A percentile compares a stretch with the other conserved stretches of the same genome.
Conservation (phyloP, 805 yeast species). For the Teunomyces tritomae region DNA sequence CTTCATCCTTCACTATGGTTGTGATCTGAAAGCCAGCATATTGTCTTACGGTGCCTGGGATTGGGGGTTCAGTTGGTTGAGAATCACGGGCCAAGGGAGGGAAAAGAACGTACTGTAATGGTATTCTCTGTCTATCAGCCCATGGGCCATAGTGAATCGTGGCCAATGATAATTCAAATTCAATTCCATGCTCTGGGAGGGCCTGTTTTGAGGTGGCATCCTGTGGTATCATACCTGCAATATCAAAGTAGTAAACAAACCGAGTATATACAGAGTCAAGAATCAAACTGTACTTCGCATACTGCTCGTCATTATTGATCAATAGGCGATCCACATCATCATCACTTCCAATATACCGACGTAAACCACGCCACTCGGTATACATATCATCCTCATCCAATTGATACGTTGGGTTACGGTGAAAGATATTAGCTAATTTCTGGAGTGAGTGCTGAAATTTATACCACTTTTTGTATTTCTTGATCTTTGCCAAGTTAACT, state of each 20-base stretch:
- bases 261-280: slow-evolving; percentile 56
- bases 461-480: slow-evolving; percentile 22
- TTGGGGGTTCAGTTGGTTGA: slow-evolving; percentile 25
- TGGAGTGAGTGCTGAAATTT: slow-evolving; percentile 15
- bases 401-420: slow-evolving; percentile 5
- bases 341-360: slow-evolving; percentile 55
- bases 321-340: slow-evolving; percentile 26
- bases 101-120: slow-evolving; percentile 61
- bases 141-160: slow-evolving; percentile 89
- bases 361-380: slow-evolving; percentile 71
- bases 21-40: slow-evolving; percentile 55
- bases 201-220: slow-evolving; percentile 21
- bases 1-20: slow-evolving; percentile 61
- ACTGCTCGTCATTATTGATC: slow-evolving; percentile 56
- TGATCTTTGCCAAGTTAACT: slow-evolving; percentile 8
- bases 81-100: slow-evolving; percentile 67
- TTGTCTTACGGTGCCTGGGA: slow-evolving; percentile 52
- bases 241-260: slow-evolving; percentile 66
- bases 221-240: slow-evolving; percentile 49
- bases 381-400: slow-evolving; percentile 4
- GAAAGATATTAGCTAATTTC: not conserved
- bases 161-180: slow-evolving; percentile 55
- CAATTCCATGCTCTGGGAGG: slow-evolving; percentile 56
- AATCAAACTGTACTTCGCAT: slow-evolving; percentile 75
- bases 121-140: slow-evolving; percentile 82